A percentile compares a stretch with the other conserved stretches of the same genome.
These are phyloP conservation scores for Calonectria pseudoturangicola DNA, from an alignment of 2,329 filamentous ascomycete genomes.

Conservation along the genomic window DNA sequence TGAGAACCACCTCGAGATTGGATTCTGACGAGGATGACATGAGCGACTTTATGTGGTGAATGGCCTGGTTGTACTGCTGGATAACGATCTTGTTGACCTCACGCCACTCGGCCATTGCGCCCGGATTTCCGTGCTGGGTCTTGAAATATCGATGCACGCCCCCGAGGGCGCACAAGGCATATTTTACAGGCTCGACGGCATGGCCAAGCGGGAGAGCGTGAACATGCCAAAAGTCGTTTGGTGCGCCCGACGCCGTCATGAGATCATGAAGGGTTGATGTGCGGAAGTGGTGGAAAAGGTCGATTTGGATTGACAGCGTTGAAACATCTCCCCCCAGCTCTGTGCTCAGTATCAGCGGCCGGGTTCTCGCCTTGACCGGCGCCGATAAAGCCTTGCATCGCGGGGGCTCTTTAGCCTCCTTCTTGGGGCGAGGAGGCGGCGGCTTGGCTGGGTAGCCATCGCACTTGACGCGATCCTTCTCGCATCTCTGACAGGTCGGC, in stretches of 20 bases:
- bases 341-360: not conserved
- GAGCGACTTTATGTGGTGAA: slow-evolving; percentile 23
- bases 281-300: slow-evolving; percentile 21
- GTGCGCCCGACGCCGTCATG: not conserved
- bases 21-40: slow-evolving; percentile 9
- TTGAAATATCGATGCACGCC: slow-evolving; percentile 15
- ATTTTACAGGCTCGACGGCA: slow-evolving; percentile 12
- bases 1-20: slow-evolving; percentile 11
- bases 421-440: not conserved
- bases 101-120: not conserved
- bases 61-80: slow-evolving; percentile 21
- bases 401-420: not conserved
- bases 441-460: slow-evolving; percentile 1
- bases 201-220: slow-evolving; percentile 12
- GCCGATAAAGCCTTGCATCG: not conserved
- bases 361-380: not conserved
- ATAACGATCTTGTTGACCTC: slow-evolving; percentile 9
- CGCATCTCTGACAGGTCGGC: slow-evolving; percentile 16
- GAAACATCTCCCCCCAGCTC: slow-evolving; percentile 1
- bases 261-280: slow-evolving; percentile 17
- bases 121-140: slow-evolving; percentile 1
- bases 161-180: slow-evolving; percentile 4
- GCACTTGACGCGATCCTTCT: slow-evolving; percentile 15
- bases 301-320: not conserved
- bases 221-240: slow-evolving; percentile 17